Percentiles rank a stretch among this genome's conserved stretches.
phyloP scores from a whole-genome alignment of 2,329 filamentous ascomycete species.

The Rachicladosporium sp. region DNA sequence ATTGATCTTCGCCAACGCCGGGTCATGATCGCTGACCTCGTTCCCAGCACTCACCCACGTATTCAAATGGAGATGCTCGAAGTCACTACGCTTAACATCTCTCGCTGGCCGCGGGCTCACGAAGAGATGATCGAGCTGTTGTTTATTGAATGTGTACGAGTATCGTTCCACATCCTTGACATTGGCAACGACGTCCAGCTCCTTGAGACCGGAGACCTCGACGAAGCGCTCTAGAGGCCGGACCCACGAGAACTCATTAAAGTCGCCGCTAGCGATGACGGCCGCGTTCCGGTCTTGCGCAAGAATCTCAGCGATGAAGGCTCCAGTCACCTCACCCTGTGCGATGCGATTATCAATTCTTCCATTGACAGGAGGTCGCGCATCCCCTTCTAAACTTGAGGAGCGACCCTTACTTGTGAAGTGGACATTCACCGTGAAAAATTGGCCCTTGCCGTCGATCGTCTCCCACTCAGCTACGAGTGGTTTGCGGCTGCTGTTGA shows the following conservation, averaged over 20 bases:
- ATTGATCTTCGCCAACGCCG: slow-evolving; percentile 52
- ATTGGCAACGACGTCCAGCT: slow-evolving; percentile 48
- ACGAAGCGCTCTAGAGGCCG: slow-evolving; percentile 45
- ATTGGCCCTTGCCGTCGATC: slow-evolving; percentile 40
- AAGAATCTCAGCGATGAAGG: slow-evolving; percentile 48
- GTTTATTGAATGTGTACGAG: slow-evolving; percentile 55
- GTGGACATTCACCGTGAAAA: slow-evolving; percentile 64
- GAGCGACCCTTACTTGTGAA: slow-evolving; percentile 26
- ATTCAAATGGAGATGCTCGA: slow-evolving; percentile 60
- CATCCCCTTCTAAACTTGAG: slow-evolving; percentile 4
- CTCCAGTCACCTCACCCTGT: slow-evolving; percentile 48
- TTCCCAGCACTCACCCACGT: slow-evolving; percentile 49
- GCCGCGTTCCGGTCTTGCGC: slow-evolving; percentile 43
- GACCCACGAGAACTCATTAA: slow-evolving; percentile 59
- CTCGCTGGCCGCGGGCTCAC: slow-evolving; percentile 41
- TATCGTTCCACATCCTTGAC: slow-evolving; percentile 49
- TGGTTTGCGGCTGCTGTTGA: slow-evolving; percentile 52
- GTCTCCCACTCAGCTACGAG: slow-evolving; percentile 54
- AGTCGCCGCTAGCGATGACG: slow-evolving; percentile 54
- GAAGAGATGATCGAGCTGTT: slow-evolving; percentile 60
- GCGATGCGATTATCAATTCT: slow-evolving; percentile 44
- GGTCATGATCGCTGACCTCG: slow-evolving; percentile 57
- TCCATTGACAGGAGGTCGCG: slow-evolving; percentile 53
- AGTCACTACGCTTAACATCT: slow-evolving; percentile 17
- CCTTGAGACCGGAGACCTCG: slow-evolving; percentile 41